Conservation (phyloP, 768 basidiomycete species). For the Suillus subaureus region DNA sequence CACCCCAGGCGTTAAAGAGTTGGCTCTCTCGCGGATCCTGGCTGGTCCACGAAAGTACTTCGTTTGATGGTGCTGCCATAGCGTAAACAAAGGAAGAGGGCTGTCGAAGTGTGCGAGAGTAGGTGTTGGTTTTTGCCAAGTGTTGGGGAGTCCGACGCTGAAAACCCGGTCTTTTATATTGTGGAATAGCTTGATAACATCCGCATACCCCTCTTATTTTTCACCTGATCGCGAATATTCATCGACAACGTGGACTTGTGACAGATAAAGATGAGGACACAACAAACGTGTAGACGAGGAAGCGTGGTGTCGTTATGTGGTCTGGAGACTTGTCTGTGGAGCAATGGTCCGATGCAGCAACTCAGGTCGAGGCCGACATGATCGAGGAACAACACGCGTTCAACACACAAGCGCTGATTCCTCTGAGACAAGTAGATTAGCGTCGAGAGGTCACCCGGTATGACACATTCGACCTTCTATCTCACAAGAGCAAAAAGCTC, state of each 20-base stretch:
- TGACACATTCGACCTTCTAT: conserved; percentile 32
- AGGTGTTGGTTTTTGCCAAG: conserved; percentile 32
- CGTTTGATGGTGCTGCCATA: conserved; percentile 59
- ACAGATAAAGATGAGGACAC: conserved; percentile 74
- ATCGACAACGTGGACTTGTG: conserved; percentile 80
- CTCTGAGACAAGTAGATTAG: conserved; percentile 38
- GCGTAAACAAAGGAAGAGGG: conserved; percentile 37
- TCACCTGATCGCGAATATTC: conserved; percentile 54
- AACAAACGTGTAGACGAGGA: conserved; percentile 70
- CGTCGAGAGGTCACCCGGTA: conserved; percentile 28
- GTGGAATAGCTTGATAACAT: conserved; percentile 42
- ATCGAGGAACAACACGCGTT: conserved; percentile 74
- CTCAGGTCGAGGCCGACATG: conserved; percentile 57
- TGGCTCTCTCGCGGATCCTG: conserved; percentile 83
- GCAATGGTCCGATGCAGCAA: conserved; percentile 61
- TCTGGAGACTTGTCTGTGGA: conserved; percentile 69
- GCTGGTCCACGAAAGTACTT: conserved; percentile 85
- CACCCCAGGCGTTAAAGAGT: conserved; percentile 80
- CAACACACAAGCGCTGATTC: conserved; percentile 52
- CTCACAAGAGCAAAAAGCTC: conserved; percentile 23
- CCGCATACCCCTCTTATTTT: conserved; percentile 48
- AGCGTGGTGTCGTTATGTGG: conserved; percentile 61
- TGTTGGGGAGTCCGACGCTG: conserved; percentile 21
- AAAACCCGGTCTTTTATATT: conserved; percentile 55
- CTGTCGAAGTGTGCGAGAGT: conserved; percentile 30